Evolutionary conservation across 176 grass and related monocot species (phyloP), one percentile per base, ranked within the genome.

Genomic region (Zoysia pacifica): DNA sequence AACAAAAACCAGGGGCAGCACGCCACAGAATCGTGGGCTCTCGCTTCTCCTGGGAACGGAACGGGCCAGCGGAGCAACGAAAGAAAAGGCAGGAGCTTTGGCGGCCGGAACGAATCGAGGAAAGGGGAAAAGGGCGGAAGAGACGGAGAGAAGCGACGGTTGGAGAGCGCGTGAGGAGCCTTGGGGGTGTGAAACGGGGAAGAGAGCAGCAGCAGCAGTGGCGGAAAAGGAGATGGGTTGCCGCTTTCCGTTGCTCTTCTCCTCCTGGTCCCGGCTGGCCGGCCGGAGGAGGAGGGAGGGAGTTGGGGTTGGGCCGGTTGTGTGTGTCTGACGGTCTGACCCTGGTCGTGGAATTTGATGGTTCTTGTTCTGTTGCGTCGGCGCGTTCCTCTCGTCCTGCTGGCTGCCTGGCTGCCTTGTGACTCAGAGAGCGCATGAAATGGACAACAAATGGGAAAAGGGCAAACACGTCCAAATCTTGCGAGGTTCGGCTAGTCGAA

Each of bases 161-260:
- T 10, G 66, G 76, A 76, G 81, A 84, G 79, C 60, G 72, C 75
- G 83, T 78, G 88, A 86, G n/a, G 28, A 28, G 38, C 82, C 53
- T 52, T 28, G 28, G 28, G 28, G 28, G 69, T 63, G 76, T 58
- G 68, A 75, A 80, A 49, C 39, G 51, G 52, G 62, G 44, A 64
- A 28, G 6, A 20, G n/a, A 1, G 18, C 56, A 47, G 45, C 5
- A 6, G 6, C 6, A 47, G 73, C 5, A 48, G 4, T 37, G 79
- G 36, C 64, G 62, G 62, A 71, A 70, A 88, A 65, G 63, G 46
- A 45, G 74, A 74, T 75, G 63, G 11, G 67, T 67, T 62, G 19
- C 9, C 79, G 86, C 65, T 77, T 83, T 89, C 77, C 47, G 63
- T 84, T 84, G 70, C 40, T 44, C 70, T 74, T 74, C 80, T 69